Base-by-base conservation (phyloP, 108 stramenopile species). In the Licmophora abbreviata region DNA sequence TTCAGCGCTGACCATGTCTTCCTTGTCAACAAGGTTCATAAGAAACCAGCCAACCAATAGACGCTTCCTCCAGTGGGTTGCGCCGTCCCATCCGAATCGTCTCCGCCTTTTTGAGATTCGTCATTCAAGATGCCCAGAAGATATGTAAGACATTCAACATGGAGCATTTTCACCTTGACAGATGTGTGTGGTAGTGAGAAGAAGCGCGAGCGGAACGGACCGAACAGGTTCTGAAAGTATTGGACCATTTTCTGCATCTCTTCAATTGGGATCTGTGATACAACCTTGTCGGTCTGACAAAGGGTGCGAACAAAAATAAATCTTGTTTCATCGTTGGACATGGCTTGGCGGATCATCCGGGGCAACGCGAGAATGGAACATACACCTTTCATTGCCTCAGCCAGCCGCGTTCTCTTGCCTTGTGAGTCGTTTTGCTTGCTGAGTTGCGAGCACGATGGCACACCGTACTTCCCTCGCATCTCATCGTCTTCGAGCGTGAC, bases 341-440 rank as follows among this genome's bases (percentile, higher is more conserved):
- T 24, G 12, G 85, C 37, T 20, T 74, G 63, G 42, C 81, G 83
- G 20, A 81, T 60, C 7, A 82, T 56, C 52, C 81, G 63, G 11
- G 76, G 66, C 29, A 73, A 47, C 10, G 75, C 65, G 7, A 88
- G 40, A 41, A 88, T 60, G 25, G 81, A 76, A 32, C 71, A 69
- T 11, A 88, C 85, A 15, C 90, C 90, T 65, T 92, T 92, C 61
- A 87, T 65, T 11, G 79, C 83, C 59, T 92, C 90, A 24, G 90
- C 78, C 7, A 92, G 68, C 3, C 90, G 77, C 30, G 71, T 69
- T 55, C 83, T 59, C 40, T 79, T 85, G 8, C 85, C 81, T 62
- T 85, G 81, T 18, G 63, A 54, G 36, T 87, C 82, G 22, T 83
- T 51, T 44, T 77, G 51, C 34, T 54, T 46, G 5, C 63, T 68